phyloP scores from a whole-genome alignment of 305 asterid genomes.

The Solanum chacoense region DNA sequence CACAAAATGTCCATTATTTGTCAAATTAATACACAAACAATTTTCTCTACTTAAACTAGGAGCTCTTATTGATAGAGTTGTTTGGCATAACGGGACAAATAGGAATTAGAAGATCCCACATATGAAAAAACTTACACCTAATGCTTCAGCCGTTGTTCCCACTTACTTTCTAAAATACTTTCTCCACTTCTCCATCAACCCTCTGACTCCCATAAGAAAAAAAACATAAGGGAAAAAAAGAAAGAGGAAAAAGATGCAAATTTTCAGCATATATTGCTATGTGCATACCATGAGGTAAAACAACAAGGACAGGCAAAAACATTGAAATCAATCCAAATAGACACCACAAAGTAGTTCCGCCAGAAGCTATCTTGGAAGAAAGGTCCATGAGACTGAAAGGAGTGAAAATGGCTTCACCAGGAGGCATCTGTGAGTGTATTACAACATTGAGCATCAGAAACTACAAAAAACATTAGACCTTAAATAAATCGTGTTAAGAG shows the following conservation, averaged over 20 bases:
- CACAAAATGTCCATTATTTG: neutral
- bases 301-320: constrained; percentile 11
- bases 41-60: neutral
- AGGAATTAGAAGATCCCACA: neutral
- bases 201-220: neutral
- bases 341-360: constrained; percentile 21
- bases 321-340: constrained; percentile 31
- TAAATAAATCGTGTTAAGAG: constrained; percentile 13
- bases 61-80: neutral
- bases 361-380: constrained; percentile 25
- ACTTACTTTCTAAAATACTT: neutral
- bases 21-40: neutral
- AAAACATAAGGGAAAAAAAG: neutral
- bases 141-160: neutral
- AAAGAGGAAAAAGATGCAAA: neutral
- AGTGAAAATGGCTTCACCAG: constrained; percentile 27
- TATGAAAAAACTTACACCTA: neutral
- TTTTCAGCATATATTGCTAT: neutral
- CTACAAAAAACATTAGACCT: constrained; percentile 10
- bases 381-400: constrained; percentile 24
- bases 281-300: constrained; percentile 7
- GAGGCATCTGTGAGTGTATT: constrained; percentile 33
- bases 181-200: neutral
- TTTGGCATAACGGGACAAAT: neutral
- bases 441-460: constrained; percentile 30